Evolutionary conservation across 2,329 filamentous ascomycete species (phyloP).

Genomic region (Claviceps digitariae): DNA sequence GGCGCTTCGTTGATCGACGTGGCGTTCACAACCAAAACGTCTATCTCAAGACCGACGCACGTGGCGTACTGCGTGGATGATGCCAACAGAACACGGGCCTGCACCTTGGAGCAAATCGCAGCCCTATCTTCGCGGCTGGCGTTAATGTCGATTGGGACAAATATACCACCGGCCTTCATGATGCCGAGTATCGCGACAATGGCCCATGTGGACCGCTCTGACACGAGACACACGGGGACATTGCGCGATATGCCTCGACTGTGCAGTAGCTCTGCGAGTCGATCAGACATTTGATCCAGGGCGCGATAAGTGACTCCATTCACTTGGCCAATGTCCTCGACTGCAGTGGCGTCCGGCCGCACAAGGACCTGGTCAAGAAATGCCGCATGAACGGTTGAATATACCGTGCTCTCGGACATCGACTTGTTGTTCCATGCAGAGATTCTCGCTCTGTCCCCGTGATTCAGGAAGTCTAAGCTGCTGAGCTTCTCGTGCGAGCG

Average conservation of each 20-base stretch:
- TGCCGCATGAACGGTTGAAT: background rate
- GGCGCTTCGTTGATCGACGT: no score
- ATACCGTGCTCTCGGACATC: background rate
- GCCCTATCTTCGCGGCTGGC: background rate
- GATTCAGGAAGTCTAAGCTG: background rate
- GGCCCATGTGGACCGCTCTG: background rate
- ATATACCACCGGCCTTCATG: conserved; percentile 1
- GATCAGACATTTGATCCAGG: conserved; percentile 1
- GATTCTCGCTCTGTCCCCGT: background rate
- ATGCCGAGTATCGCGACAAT: conserved; percentile 3
- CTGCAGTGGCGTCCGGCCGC: background rate
- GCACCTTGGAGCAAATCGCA: background rate
- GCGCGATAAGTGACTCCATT: background rate
- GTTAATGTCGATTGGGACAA: background rate
- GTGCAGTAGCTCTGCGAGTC: background rate
- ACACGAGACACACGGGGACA: background rate
- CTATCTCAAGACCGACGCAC: background rate
- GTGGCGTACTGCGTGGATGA: background rate
- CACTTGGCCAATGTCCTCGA: background rate
- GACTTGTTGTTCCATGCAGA: background rate
- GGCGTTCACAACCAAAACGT: background rate
- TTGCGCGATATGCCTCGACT: background rate
- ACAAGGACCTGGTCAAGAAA: background rate
- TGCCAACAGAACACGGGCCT: background rate
- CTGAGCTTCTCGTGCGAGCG: background rate